Evolutionary conservation across 495 filamentous ascomycete genomes (phyloP).

Genomic region (Delitschia confertaspora): DNA sequence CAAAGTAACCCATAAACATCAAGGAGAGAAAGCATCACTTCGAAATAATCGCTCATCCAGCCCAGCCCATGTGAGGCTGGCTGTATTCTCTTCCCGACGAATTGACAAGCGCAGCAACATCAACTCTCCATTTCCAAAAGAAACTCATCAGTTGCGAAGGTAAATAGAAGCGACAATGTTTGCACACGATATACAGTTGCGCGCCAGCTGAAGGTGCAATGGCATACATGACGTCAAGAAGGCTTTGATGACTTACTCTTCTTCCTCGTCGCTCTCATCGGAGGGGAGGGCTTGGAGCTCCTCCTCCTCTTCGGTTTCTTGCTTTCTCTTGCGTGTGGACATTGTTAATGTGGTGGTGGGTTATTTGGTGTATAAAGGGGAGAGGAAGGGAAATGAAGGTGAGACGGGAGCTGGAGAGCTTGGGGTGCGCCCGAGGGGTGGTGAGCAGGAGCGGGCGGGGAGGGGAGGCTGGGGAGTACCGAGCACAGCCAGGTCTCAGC

Average conservation of each 20-base stretch:
- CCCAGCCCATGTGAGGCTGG: slow-evolving; percentile 15
- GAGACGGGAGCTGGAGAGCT: slow-evolving; percentile 10
- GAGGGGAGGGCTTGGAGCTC: slow-evolving; percentile 53
- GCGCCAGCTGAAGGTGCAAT: slow-evolving; percentile 15
- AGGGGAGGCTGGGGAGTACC: too few relatives aligned
- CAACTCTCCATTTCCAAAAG: slow-evolving; percentile 4
- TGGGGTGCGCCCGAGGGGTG: slow-evolving; percentile 9
- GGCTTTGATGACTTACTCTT: slow-evolving; percentile 47
- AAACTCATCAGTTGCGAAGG: slow-evolving; percentile 10
- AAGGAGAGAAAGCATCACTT: background rate
- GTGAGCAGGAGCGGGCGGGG: background rate
- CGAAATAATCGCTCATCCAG: background rate
- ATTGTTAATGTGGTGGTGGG: slow-evolving; percentile 30
- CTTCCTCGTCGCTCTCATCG: slow-evolving; percentile 55
- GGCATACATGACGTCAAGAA: slow-evolving; percentile 31
- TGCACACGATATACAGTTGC: slow-evolving; percentile 1
- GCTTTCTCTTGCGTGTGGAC: slow-evolving; percentile 60
- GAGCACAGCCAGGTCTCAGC: too few relatives aligned
- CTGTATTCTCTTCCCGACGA: background rate
- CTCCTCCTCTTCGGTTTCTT: slow-evolving; percentile 50
- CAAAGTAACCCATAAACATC: slow-evolving; percentile 1
- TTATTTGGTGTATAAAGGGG: slow-evolving; percentile 8
- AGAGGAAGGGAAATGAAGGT: slow-evolving; percentile 8
- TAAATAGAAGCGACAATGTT: slow-evolving; percentile 15
- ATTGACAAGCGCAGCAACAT: slow-evolving; percentile 4